Evolutionary conservation across 805 yeast species (phyloP), one percentile per base, ranked within the genome.

Genomic region (Kurtzmaniella cleridarum): DNA sequence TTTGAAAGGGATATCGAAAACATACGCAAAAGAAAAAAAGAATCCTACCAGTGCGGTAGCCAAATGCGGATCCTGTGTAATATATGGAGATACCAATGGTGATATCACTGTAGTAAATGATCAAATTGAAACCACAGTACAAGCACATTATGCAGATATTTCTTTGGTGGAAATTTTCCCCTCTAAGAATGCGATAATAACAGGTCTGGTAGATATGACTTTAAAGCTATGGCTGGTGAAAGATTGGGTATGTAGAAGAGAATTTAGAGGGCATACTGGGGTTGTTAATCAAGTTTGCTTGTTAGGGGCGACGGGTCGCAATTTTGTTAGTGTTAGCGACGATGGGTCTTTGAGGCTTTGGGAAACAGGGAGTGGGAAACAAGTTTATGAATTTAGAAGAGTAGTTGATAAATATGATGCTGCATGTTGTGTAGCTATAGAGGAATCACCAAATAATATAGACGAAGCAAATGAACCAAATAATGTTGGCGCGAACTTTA

Each of bases 271-370:
- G 9, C 53, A 49, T 18, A 41, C 28, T 9, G 35, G 26, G 7
- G 36, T 24, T 14, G 39, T 48, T 15, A 37, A 47, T 11, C 50
- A 30, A 26, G 26, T 38, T 4, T 41, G 40, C 5, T 26, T 47
- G 13, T 35, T 50, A 4, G 54, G 46, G 23, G 31, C 42, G 3
- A 36, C 39, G 8, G 54, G 54, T 28, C 44, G 54, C 11, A 50
- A 50, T 38, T 48, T 50, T 27, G 35, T 47, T 32, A 37, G 47
- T n/a, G 23, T 45, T 6, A 41, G 46, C 13, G 34, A 16, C 7
- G 53, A 48, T 31, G 49, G 50, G 9, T 32, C 48, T 5, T 50
- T 45, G 3, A 16, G 18, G 10, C 35, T 50, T 15, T 48, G 53
- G 53, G 54, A 50, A 37, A 47, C 51, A 26, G 41, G 50, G 10